These are phyloP conservation scores for Candida stauntonica DNA, from an alignment of 805 yeast genomes.

Conservation along the genomic window DNA sequence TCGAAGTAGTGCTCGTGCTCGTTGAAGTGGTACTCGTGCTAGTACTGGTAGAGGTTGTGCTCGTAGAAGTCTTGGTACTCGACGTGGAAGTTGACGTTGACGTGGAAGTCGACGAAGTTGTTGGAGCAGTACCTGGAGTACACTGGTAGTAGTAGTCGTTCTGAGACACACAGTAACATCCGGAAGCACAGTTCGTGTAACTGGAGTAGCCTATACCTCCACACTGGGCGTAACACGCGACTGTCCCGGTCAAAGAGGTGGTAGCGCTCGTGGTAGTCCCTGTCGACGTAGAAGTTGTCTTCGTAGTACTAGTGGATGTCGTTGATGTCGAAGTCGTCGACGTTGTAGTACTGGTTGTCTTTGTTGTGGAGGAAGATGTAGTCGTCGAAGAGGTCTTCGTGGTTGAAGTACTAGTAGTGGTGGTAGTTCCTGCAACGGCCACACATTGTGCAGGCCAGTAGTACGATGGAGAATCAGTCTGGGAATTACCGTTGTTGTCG, in stretches of 20 bases:
- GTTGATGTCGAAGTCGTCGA: not conserved
- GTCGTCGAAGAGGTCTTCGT: constrained; percentile 1
- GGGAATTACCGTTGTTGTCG: constrained; percentile 20
- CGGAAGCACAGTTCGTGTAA: constrained; percentile 13
- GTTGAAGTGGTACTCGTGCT: not conserved
- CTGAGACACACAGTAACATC: constrained; percentile 9
- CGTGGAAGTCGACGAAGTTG: not conserved
- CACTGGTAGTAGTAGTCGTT: constrained; percentile 10
- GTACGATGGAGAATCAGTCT: constrained; percentile 21
- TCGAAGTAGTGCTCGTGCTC: not conserved
- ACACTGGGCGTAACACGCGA: constrained; percentile 13
- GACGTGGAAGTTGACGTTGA: not conserved
- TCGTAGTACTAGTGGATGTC: not conserved
- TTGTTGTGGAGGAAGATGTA: constrained; percentile 1
- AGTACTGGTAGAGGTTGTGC: not conserved
- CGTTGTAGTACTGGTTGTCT: not conserved
- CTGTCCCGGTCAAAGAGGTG: not conserved
- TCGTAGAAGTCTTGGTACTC: not conserved
- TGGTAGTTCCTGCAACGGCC: constrained; percentile 2
- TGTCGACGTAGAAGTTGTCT: not conserved
- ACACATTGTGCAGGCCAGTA: constrained; percentile 24
- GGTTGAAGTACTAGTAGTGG: not conserved
- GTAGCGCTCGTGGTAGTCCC: not conserved
- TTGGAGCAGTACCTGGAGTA: not conserved
- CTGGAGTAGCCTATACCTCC: constrained; percentile 16